phyloP scores from a whole-genome alignment of 2,329 filamentous ascomycete genomes.

The Botrytis paeoniae region DNA sequence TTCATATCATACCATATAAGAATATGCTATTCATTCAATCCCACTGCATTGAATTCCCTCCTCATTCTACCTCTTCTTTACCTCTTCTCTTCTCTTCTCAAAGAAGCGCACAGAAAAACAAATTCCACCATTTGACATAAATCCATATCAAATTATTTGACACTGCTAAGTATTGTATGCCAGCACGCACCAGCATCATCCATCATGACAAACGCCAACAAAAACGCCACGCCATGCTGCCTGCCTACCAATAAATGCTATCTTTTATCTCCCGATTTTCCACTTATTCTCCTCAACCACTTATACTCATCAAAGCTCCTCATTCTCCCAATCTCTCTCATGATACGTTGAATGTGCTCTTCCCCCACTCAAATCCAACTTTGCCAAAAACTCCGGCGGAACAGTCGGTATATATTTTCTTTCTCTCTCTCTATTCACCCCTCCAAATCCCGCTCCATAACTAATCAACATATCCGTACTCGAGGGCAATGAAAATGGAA shows the following conservation, averaged over 20 bases:
- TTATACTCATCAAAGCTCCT: slow-evolving; percentile 43
- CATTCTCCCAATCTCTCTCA: slow-evolving; percentile 66
- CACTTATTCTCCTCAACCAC: not conserved
- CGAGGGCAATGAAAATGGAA: slow-evolving; percentile 92
- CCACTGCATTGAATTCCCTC: not conserved
- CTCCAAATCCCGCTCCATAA: slow-evolving; percentile 92
- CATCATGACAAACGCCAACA: slow-evolving; percentile 9
- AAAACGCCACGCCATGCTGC: slow-evolving; percentile 18
- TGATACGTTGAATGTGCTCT: slow-evolving; percentile 56
- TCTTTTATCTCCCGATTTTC: not conserved
- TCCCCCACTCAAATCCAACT: slow-evolving; percentile 61
- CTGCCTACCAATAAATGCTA: slow-evolving; percentile 18
- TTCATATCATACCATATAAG: not conserved
- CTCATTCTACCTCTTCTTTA: not conserved
- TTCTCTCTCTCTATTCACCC: slow-evolving; percentile 85
- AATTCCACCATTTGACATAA: not conserved
- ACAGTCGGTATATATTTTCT: slow-evolving; percentile 95
- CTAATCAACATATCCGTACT: slow-evolving; percentile 96
- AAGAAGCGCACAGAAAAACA: not conserved
- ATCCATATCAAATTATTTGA: not conserved
- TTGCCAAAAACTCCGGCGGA: slow-evolving; percentile 86
- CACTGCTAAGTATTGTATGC: not conserved
- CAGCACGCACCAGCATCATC: not conserved
- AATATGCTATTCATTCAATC: not conserved
- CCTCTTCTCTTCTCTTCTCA: not conserved